Conservation (phyloP, 345 rosid species). For the Eucalyptus virginea region DNA sequence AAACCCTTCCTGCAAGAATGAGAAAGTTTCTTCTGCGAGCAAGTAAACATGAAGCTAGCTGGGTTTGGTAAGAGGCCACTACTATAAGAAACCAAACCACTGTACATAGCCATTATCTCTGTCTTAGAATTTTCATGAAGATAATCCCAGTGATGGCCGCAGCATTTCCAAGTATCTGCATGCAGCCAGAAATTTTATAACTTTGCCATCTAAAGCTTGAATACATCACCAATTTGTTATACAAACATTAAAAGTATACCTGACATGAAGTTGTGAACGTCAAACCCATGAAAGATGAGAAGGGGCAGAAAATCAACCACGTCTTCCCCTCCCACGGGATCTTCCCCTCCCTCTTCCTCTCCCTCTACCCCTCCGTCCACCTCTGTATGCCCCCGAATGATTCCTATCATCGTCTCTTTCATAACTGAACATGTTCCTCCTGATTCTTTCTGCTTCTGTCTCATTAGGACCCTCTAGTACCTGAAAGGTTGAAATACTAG, state of each 20-base stretch:
- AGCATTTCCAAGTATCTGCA: neutral
- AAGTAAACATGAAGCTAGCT: neutral
- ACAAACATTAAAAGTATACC: neutral
- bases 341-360: slow-evolving; percentile 22
- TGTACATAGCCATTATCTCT: neutral
- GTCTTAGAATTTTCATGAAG: neutral
- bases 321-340: slow-evolving; percentile 18
- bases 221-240: neutral
- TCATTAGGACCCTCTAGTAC: slow-evolving; percentile 23
- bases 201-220: neutral
- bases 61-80: neutral
- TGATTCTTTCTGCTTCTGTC: slow-evolving; percentile 47
- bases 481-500: slow-evolving; percentile 16
- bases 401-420: slow-evolving; percentile 26
- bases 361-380: slow-evolving; percentile 45
- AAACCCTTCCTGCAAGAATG: neutral
- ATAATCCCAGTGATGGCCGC: neutral
- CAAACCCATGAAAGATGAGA: neutral
- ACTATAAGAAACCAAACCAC: neutral
- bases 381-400: slow-evolving; percentile 20
- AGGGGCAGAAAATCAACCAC: slow-evolving; percentile 57
- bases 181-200: neutral
- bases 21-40: neutral
- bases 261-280: neutral
- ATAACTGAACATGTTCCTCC: slow-evolving; percentile 65